Evolutionary conservation across 2,329 filamentous ascomycete genomes (phyloP), one percentile per base, ranked within the genome.

Genomic region (Cadophora sp.): DNA sequence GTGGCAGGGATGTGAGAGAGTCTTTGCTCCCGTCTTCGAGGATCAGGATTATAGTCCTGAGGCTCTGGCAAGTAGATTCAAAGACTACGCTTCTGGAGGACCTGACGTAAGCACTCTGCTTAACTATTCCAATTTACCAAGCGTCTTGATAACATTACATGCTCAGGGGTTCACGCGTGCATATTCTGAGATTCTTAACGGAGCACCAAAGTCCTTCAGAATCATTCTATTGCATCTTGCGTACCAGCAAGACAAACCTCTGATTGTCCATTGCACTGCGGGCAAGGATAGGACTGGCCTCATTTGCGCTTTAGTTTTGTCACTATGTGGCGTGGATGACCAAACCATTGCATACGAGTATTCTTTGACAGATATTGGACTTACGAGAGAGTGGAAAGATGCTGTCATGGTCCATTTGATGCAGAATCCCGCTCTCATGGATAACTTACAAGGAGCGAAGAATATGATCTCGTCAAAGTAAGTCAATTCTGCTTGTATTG

Each of bases 261-360:
- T 91, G 11, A 81, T 93, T 7, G 81, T 93, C 8, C 91, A 94
- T 76, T 94, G 92, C 78, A 92, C 91, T 0, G 91, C 90, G 0
- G 92, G 92, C 14, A 94, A 94, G 79, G 92, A 94, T 77, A 84
- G 92, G 53, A 94, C 92, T 0, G 92, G 92, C 1, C 84, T 94
- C 4, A 80, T 93, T 55, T 86, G 87, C 60, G 91, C 90, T 3
- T 73, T 94, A 50, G 77, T 94, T 9, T 82, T 93, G 48, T 80
- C 85, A 29, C 82, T 93, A 31, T 88, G 88, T 9, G 88, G 89
- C 4, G 88, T 92, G 0, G 78, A 83, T 1, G 84, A 88, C 71
- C 81, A 86, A 40, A 76, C 79, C 4, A 84, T 92, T n/a, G 90
- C 89, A 0, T 79, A 84, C 11, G 92, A 94, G 77, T 94, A 94